Evolutionary conservation across 495 filamentous ascomycete species (phyloP).

Genomic region (Cercophora samala): DNA sequence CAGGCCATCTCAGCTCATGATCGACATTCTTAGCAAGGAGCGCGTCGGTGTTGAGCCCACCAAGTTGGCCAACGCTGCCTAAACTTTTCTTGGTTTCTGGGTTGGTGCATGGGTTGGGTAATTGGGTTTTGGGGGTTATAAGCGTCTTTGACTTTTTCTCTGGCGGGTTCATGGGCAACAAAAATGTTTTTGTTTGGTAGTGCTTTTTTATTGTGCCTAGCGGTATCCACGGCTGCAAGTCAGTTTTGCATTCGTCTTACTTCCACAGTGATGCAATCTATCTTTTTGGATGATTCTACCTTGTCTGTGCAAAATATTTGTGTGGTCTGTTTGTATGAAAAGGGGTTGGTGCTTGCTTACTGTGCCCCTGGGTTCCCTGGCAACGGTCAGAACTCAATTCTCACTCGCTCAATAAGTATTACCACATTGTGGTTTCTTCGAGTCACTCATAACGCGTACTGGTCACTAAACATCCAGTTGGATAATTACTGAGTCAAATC

Average conservation of each 20-base stretch:
- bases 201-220: neutral
- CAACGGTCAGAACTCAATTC: no score
- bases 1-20: constrained; percentile 77
- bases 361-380: no score
- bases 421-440: no score
- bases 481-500: no score
- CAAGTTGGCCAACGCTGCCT: constrained; percentile 44
- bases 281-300: neutral
- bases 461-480: no score
- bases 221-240: neutral
- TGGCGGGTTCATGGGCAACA: neutral
- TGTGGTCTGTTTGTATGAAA: neutral
- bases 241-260: neutral
- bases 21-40: constrained; percentile 90
- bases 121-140: constrained; percentile 10
- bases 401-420: no score
- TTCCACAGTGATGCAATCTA: neutral
- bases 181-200: neutral
- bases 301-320: neutral
- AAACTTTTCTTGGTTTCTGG: constrained; percentile 12
- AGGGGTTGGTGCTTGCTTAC: no score
- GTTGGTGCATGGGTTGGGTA: constrained; percentile 10
- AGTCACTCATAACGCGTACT: no score
- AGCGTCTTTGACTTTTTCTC: neutral
- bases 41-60: constrained; percentile 82